Base-by-base conservation (phyloP, 177 flowering plant species). In the Tripterygium wilfordii region DNA sequence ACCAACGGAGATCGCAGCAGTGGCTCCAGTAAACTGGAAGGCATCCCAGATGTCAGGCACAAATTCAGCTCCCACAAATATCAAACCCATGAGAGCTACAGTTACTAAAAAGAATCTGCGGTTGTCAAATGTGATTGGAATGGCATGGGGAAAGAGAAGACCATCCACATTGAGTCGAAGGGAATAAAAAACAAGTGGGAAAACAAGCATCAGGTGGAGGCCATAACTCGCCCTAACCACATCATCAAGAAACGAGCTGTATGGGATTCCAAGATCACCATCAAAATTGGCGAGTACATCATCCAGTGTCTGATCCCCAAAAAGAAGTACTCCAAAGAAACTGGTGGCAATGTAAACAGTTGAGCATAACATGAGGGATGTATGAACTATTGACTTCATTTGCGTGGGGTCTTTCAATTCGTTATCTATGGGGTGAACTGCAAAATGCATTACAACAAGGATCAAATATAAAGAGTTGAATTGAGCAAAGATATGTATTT, bases 21-120 rank as follows among this genome's bases (percentile, higher is more conserved):
- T 87, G 38, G 97, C 97, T 23, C 97, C 97, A 33, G 88, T 84
- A 50, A 89, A 75, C 65, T 89, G 92, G 58, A 89, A 89, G 32
- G 87, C 94, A 59, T 80, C 95, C 97, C 95, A 89, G 28, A 89
- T 86, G 58, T 78, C 82, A 6, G 94, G 96, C 16, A 89, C 77
- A 57, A 58, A 87, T 44, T 78, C 84, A 27, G 96, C 96, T 17
- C 88, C 96, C 46, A 80, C 29, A 52, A 84, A 87, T 28, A 80
- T 65, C 28, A 87, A 31, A 12, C 75, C 67, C 85, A 86, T 78
- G 14, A 84, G 79, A 38, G 54, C 70, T 8, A 63, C 69, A 2
- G 86, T 83, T 19, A 86, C 10, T 14, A 44, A 53, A 45, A 58
- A 55, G 72, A 89, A 89, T 49, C 97, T 75, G 29, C 46, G 60